Conservation (phyloP, 768 basidiomycete genomes). For the Lactarius pseudohatsudake region DNA sequence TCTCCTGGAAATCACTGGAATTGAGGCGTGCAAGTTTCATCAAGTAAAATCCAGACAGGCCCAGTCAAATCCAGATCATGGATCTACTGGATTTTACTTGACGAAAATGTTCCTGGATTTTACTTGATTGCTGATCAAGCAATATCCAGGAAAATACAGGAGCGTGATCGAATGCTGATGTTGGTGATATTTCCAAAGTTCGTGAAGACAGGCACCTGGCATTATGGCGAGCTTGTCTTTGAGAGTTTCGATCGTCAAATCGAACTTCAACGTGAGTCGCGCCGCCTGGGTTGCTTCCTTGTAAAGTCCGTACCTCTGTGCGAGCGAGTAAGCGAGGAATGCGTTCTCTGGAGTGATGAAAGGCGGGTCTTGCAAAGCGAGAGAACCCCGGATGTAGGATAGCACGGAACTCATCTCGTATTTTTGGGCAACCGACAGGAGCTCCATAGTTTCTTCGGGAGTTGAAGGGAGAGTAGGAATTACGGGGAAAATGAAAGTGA, state of each 20-base stretch:
- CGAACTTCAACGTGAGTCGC: background rate
- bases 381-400: background rate
- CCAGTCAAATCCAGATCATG: too few relatives aligned
- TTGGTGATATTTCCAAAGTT: conserved; percentile 13
- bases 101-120: too few relatives aligned
- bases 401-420: conserved; percentile 11
- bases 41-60: too few relatives aligned
- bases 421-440: conserved; percentile 16
- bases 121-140: too few relatives aligned
- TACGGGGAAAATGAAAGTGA: background rate
- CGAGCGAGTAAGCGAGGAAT: background rate
- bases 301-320: background rate
- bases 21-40: too few relatives aligned
- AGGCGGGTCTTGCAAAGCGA: background rate
- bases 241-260: conserved; percentile 1
- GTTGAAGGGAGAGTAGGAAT: background rate
- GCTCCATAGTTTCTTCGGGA: conserved; percentile 5
- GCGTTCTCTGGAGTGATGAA: background rate
- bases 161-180: too few relatives aligned
- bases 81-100: too few relatives aligned
- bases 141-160: too few relatives aligned
- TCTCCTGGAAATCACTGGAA: too few relatives aligned
- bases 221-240: background rate
- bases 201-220: background rate
- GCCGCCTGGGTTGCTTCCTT: conserved; percentile 7